phyloP scores from a whole-genome alignment of 306 rosid genomes.

The Sphenostylis stenocarpa region DNA sequence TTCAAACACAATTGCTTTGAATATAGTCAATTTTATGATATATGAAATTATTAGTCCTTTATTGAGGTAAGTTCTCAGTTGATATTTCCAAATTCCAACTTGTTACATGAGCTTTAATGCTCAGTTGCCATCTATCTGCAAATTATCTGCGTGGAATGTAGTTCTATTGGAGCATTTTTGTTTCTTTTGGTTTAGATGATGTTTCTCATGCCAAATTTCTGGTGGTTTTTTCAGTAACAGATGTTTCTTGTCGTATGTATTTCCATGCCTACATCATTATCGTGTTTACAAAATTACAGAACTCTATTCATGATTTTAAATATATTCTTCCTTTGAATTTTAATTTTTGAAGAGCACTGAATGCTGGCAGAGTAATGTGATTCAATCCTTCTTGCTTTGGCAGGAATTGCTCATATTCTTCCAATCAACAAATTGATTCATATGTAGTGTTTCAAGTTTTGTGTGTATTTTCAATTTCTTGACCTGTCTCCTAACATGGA shows the following conservation, averaged over 20 bases:
- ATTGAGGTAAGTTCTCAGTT: constrained; percentile 10
- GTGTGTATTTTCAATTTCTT: neutral
- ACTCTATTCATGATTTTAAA: neutral
- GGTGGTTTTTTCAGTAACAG: neutral
- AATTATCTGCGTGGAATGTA: neutral
- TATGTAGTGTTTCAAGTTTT: neutral
- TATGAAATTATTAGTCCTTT: neutral
- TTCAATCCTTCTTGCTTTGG: neutral
- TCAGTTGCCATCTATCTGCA: neutral
- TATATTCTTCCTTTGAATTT: neutral
- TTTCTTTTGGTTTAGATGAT: neutral
- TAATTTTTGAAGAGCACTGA: neutral
- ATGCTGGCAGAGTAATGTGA: neutral
- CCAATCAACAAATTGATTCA: constrained; percentile 1
- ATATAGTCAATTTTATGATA: neutral
- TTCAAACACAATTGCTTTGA: neutral
- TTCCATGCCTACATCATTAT: neutral
- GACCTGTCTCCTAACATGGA: neutral
- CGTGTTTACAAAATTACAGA: neutral
- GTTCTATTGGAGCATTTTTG: neutral
- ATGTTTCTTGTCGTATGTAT: neutral
- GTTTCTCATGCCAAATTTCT: neutral
- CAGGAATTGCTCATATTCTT: neutral
- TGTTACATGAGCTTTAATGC: neutral
- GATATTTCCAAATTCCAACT: constrained; percentile 3